A percentile compares a stretch with the other conserved stretches of the same genome.
These are phyloP conservation scores for Cryptococcus amylolentus DNA, from an alignment of 1,284 basidiomycete species.

Conservation along the genomic window DNA sequence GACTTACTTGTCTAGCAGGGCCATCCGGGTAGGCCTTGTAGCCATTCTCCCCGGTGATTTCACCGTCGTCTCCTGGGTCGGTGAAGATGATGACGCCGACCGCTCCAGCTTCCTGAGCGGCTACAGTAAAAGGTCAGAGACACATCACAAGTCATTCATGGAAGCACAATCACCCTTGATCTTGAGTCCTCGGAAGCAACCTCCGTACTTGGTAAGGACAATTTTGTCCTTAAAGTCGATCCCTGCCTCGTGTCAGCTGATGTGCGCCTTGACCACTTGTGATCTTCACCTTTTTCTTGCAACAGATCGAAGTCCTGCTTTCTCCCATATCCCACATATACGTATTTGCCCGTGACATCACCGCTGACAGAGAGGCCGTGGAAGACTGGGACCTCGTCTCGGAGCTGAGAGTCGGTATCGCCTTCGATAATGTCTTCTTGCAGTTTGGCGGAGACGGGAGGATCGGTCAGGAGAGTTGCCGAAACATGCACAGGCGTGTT, in stretches of 20 bases:
- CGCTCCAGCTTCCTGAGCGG: slow-evolving; percentile 76
- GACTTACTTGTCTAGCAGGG: slow-evolving; percentile 66
- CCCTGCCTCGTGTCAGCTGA: slow-evolving; percentile 48
- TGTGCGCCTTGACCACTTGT: neutral
- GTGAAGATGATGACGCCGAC: slow-evolving; percentile 67
- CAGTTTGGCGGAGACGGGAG: slow-evolving; percentile 52
- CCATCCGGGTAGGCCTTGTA: slow-evolving; percentile 76
- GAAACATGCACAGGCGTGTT: slow-evolving; percentile 64
- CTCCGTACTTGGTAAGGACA: slow-evolving; percentile 78
- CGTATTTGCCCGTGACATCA: slow-evolving; percentile 59
- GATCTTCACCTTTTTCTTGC: slow-evolving; percentile 47
- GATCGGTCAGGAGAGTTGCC: slow-evolving; percentile 38
- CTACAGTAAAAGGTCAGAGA: slow-evolving; percentile 53
- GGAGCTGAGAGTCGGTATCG: slow-evolving; percentile 49
- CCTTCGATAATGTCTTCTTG: slow-evolving; percentile 50
- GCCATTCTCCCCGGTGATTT: slow-evolving; percentile 72
- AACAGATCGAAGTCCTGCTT: slow-evolving; percentile 73
- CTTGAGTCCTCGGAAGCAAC: slow-evolving; percentile 72
- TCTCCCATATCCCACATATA: slow-evolving; percentile 78
- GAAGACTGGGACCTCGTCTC: slow-evolving; percentile 51
- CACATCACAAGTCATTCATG: neutral
- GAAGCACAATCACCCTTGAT: slow-evolving; percentile 31
- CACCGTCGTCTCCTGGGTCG: slow-evolving; percentile 84
- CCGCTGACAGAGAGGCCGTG: slow-evolving; percentile 45
- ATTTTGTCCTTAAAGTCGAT: slow-evolving; percentile 75